A percentile compares a stretch with the other conserved stretches of the same genome.
Conservation (phyloP, 2,329 filamentous ascomycete genomes). For the Ophiostoma quercus region DNA sequence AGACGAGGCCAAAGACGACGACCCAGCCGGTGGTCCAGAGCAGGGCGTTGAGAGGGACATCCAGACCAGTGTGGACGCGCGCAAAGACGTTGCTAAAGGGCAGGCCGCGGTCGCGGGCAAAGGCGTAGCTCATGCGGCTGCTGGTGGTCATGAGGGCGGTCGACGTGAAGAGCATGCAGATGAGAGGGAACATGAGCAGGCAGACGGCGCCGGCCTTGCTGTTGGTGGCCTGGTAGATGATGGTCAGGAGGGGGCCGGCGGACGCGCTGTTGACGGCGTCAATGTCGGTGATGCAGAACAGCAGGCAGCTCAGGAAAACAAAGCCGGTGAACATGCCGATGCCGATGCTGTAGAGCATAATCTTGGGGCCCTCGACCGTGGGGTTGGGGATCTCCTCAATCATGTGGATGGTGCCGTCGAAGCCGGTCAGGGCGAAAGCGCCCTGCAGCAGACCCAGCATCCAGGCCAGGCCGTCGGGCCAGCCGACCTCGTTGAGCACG, state of each 20-base stretch:
- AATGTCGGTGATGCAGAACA: constrained; percentile 59
- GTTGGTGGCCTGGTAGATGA: constrained; percentile 55
- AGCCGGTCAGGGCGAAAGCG: constrained; percentile 47
- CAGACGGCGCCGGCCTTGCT: constrained; percentile 58
- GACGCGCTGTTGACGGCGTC: constrained; percentile 42
- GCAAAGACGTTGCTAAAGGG: constrained; percentile 57
- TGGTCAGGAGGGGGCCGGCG: constrained; percentile 35
- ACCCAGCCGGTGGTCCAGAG: constrained; percentile 54
- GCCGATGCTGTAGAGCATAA: constrained; percentile 60
- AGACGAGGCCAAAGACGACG: constrained; percentile 44
- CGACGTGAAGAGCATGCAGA: constrained; percentile 60
- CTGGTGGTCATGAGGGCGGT: constrained; percentile 62
- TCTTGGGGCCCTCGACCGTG: constrained; percentile 53
- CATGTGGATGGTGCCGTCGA: constrained; percentile 52
- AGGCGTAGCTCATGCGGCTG: constrained; percentile 54
- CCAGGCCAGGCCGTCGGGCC: constrained; percentile 62
- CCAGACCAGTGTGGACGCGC: constrained; percentile 54
- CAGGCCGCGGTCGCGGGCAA: constrained; percentile 62
- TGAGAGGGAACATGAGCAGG: constrained; percentile 60
- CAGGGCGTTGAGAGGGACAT: constrained; percentile 62
- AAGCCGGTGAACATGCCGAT: constrained; percentile 60
- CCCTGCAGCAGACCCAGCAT: constrained; percentile 39
- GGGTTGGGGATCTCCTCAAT: constrained; percentile 45
- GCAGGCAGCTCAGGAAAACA: constrained; percentile 45
- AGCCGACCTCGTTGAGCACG: constrained; percentile 64